Evolutionary conservation across 2,329 filamentous ascomycete species (phyloP), one percentile per base, ranked within the genome.

Genomic region (Coleophoma eucalyptorum): DNA sequence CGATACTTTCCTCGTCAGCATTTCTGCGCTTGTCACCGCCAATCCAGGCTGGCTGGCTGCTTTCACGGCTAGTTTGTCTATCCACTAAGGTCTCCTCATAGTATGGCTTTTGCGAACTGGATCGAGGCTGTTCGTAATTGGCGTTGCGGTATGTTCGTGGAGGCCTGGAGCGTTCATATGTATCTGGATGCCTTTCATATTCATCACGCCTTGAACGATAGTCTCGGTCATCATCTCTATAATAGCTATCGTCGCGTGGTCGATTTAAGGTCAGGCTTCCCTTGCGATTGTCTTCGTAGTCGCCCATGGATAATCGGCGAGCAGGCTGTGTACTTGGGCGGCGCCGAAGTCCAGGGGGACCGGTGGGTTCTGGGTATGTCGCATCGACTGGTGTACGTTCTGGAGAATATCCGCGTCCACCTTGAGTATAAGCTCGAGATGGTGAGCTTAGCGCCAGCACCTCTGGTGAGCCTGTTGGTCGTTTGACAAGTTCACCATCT

Each of bases 121-220:
- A 21, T 16, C 42, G 42, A 32, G 42, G 57, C 55, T 18, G 56
- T 55, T 21, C 47, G 16, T 13, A 58, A 53, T 8, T 20, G 3
- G 50, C 37, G 34, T 63, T 62, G 31, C 59, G 56, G 41, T 59
- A 59, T 8, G 58, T 38, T 4, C 61, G 57, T 16, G 62, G 62
- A 37, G 60, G 61, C 31, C 60, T 50, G n/a, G 62, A 61, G 4
- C 55, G 51, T 19, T 62, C 59, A 19, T 54, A 43, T 0, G 40
- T 46, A 43, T 64, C 60, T 4, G 59, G 60, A 32, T 64, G 58
- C 26, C 46, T 48, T 20, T 21, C 42, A 33, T 49, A 50, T 12
- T 58, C 52, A 13, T 58, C 50, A 40, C 51, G 41, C 32, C 56
- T 46, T 15, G 38, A 16, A 4, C 34, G 47, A 16, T 20, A 34